These are phyloP conservation scores for Hanseniaspora uvarum DNA, from an alignment of 1,139 yeast species.

Conservation along the genomic window DNA sequence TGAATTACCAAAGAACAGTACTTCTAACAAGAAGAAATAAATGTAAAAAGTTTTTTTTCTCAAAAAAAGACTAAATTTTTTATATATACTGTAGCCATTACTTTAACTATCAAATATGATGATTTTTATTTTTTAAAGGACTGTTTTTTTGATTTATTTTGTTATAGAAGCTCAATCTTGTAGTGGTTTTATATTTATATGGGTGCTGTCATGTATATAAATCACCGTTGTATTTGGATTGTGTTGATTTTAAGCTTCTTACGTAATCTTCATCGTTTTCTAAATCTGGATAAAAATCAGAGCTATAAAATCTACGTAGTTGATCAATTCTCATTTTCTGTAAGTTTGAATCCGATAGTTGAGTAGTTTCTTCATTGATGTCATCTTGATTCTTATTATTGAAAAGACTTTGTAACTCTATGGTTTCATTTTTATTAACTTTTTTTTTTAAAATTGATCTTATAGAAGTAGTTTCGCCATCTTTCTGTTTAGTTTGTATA, in stretches of 20 bases:
- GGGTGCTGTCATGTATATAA: background rate
- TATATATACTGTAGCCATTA: background rate
- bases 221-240: background rate
- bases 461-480: background rate
- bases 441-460: conserved; percentile 7
- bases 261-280: conserved; percentile 12
- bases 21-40: conserved; percentile 50
- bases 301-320: conserved; percentile 24
- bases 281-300: conserved; percentile 22
- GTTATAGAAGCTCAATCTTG: background rate
- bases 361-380: conserved; percentile 20
- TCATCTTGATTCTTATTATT: background rate
- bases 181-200: too few species aligned
- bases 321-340: conserved; percentile 26
- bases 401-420: background rate
- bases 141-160: conserved; percentile 1
- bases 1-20: conserved; percentile 89
- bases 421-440: conserved; percentile 1
- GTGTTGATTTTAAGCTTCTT: conserved; percentile 7
- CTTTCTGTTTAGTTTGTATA: background rate
- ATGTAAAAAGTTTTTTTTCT: background rate
- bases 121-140: too few species aligned
- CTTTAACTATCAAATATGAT: background rate
- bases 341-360: conserved; percentile 22
- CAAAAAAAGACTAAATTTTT: background rate